These are phyloP conservation scores for Sonneratia caseolaris DNA, from an alignment of 345 rosid species.

Conservation along the genomic window DNA sequence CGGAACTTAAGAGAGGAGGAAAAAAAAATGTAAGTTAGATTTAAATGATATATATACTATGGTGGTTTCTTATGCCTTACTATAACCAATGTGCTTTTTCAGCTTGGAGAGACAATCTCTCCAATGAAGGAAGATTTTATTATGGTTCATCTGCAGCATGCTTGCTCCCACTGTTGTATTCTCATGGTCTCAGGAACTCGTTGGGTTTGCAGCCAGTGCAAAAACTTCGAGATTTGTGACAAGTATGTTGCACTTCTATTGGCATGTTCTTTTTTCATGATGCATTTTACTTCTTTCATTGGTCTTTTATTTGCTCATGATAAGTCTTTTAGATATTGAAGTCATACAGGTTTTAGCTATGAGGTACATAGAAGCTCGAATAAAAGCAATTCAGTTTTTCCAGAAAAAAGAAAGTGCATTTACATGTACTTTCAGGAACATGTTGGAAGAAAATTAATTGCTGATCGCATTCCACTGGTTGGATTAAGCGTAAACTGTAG, in stretches of 20 bases:
- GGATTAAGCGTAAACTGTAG: no score
- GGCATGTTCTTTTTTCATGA: slow-evolving; percentile 6
- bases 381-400: no score
- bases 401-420: no score
- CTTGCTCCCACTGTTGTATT: slow-evolving; percentile 80
- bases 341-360: no score
- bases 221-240: slow-evolving; percentile 85
- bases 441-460: no score
- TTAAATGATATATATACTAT: not conserved
- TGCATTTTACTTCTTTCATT: not conserved
- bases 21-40: not conserved
- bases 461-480: no score
- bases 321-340: not conserved
- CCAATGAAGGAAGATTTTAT: slow-evolving; percentile 99
- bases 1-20: not conserved
- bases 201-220: slow-evolving; percentile 92
- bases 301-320: not conserved
- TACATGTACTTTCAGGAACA: no score
- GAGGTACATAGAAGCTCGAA: no score
- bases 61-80: slow-evolving; percentile 6
- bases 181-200: slow-evolving; percentile 86
- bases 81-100: slow-evolving; percentile 15
- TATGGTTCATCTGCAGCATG: slow-evolving; percentile 96
- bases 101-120: slow-evolving; percentile 97
- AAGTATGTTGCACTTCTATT: slow-evolving; percentile 40